Conservation (phyloP, 108 stramenopile genomes). For the Cafeteria roenbergensis region DNA sequence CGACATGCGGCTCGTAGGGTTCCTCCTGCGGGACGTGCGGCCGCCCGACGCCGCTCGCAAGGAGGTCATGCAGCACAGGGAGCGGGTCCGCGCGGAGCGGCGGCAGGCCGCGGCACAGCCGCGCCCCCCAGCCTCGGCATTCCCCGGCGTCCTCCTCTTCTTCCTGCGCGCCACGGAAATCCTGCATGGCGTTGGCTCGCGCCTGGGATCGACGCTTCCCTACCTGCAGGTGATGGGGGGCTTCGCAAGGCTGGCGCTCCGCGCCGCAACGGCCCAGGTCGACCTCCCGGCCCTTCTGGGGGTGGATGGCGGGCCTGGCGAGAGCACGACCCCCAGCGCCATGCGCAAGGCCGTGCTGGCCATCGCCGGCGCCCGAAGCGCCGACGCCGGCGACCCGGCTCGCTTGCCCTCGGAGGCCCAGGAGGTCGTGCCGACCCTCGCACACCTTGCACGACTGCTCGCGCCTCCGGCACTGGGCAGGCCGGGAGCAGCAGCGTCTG, state of each 20-base stretch:
- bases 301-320: no score
- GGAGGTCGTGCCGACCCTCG: no score
- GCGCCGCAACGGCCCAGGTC: no score
- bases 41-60: not conserved
- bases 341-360: no score
- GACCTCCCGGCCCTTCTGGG: no score
- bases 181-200: not conserved
- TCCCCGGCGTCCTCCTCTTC: not conserved
- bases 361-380: no score
- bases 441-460: no score
- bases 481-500: no score
- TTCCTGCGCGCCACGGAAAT: not conserved
- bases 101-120: not conserved
- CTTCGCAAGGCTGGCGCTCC: not conserved
- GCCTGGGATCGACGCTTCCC: not conserved
- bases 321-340: no score
- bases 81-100: not conserved
- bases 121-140: not conserved
- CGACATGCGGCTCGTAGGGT: not conserved
- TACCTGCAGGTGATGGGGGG: not conserved
- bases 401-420: no score
- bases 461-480: no score
- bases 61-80: not conserved
- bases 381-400: no score
- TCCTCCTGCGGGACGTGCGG: not conserved